Base-by-base conservation (phyloP, 2,329 filamentous ascomycete species). In the Colletotrichum trifolii region DNA sequence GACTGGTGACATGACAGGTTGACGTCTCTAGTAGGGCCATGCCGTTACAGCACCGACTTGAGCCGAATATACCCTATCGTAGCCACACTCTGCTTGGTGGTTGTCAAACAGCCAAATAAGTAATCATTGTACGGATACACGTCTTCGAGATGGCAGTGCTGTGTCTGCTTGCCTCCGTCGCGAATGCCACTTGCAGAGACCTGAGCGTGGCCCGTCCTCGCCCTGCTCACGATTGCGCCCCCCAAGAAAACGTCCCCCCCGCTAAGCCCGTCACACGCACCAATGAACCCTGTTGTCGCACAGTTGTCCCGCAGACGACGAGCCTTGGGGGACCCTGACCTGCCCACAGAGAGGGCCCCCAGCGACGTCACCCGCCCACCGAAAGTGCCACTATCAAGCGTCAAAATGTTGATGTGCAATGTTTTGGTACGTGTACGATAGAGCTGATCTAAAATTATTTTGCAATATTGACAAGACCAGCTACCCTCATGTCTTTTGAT, bases 321-420 rank as follows among this genome's bases (percentile, higher is more conserved):
- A 25, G 62, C n/a, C 39, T 55, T 47, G 13, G 8, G 25, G 39
- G 49, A 54, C 61, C 61, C 56, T 60, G 61, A 60, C 56, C 35
- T 13, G 61, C 45, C 56, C 49, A 64, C 54, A 57, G 34, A 25
- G 33, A 39, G 47, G 52, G 40, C 52, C 62, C 62, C 43, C 53
- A 42, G 58, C 63, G 63, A 66, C 63, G 52, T 66, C 63, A 66
- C 58, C 58, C 40, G 49, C 55, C 49, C 42, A 42, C 36, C 55
- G 48, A 34, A 25, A 25, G 25, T 25, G 25, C 25, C 25, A 25
- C 25, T 25, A 2, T 25, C 25, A 25, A 25, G 25, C 25, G 25
- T 25, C 25, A 25, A 25, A 25, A 25, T 25, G 25, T 25, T 25
- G 25, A 25, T 25, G 25, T 25, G 25, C 25, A 25, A 25, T 25